Conservation (phyloP, 768 basidiomycete species). For the Ephemerocybe angulata region DNA sequence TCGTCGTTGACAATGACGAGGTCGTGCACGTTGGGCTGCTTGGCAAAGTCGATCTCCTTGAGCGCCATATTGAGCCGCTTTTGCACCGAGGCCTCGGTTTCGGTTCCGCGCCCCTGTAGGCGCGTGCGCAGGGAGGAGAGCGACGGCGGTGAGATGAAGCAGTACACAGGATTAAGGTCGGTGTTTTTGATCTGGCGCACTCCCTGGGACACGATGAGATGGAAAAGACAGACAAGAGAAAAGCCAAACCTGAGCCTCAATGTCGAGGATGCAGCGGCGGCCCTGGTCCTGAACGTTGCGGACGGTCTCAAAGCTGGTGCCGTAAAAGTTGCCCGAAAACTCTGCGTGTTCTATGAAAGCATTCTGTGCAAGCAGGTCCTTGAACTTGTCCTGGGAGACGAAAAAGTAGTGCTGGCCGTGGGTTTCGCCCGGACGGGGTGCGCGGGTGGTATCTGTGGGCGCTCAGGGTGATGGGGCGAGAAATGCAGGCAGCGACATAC, state of each 20-base stretch:
- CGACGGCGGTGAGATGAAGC: slow-evolving; percentile 90
- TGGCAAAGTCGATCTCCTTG: slow-evolving; percentile 81
- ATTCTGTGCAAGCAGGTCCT: slow-evolving; percentile 56
- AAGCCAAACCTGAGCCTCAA: slow-evolving; percentile 82
- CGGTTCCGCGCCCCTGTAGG: slow-evolving; percentile 79
- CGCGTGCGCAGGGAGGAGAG: slow-evolving; percentile 66
- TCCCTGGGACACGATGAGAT: slow-evolving; percentile 49
- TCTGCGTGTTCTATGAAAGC: slow-evolving; percentile 95
- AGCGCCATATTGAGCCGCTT: slow-evolving; percentile 76
- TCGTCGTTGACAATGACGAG: slow-evolving; percentile 89
- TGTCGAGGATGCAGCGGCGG: slow-evolving; percentile 88
- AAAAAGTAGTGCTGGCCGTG: slow-evolving; percentile 89
- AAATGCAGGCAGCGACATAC: slow-evolving; percentile 40
- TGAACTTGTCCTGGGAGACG: slow-evolving; percentile 67
- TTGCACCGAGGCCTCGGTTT: slow-evolving; percentile 65
- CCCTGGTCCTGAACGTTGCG: slow-evolving; percentile 62
- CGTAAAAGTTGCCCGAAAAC: slow-evolving; percentile 90
- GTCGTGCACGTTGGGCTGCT: slow-evolving; percentile 70
- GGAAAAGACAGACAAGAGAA: not conserved
- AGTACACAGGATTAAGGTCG: slow-evolving; percentile 75
- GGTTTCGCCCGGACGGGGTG: slow-evolving; percentile 75
- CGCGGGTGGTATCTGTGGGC: slow-evolving; percentile 79
- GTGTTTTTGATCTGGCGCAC: slow-evolving; percentile 89
- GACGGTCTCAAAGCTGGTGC: slow-evolving; percentile 83
- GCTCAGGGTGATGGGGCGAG: slow-evolving; percentile 12